Conservation (phyloP, 1,139 yeast species). For the Kodamaea sp. region DNA sequence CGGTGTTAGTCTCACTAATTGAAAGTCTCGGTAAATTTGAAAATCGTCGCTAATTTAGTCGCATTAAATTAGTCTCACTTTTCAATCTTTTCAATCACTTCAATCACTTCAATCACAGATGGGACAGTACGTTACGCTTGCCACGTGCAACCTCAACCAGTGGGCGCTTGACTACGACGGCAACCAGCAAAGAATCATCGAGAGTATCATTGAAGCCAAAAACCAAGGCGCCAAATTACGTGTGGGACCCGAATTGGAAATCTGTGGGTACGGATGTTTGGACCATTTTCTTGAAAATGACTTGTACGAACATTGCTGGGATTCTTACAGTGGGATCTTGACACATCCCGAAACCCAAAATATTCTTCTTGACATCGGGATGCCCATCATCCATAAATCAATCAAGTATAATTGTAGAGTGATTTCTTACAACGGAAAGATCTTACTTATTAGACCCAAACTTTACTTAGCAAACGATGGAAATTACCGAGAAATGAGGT, state of each 20-base stretch:
- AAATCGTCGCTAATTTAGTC: too few relatives aligned
- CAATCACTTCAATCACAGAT: slow-evolving; percentile 19
- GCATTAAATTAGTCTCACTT: too few relatives aligned
- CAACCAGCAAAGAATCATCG: slow-evolving; percentile 82
- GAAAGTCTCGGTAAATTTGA: too few relatives aligned
- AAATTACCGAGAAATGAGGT: slow-evolving; percentile 95
- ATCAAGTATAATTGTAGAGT: slow-evolving; percentile 90
- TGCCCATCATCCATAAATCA: slow-evolving; percentile 86
- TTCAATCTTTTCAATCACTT: not conserved
- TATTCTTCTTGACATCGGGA: slow-evolving; percentile 84
- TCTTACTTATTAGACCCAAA: slow-evolving; percentile 86
- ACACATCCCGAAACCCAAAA: slow-evolving; percentile 63
- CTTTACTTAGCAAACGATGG: slow-evolving; percentile 95
- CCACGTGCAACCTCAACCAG: slow-evolving; percentile 80
- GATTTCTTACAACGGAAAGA: slow-evolving; percentile 72
- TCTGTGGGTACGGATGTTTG: slow-evolving; percentile 92
- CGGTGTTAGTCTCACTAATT: too few relatives aligned
- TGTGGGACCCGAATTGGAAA: slow-evolving; percentile 95
- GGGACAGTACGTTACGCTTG: slow-evolving; percentile 57
- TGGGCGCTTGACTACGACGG: slow-evolving; percentile 99
- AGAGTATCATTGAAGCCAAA: slow-evolving; percentile 77
- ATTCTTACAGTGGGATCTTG: slow-evolving; percentile 78
- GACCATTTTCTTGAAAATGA: slow-evolving; percentile 95
- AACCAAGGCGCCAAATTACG: slow-evolving; percentile 71
- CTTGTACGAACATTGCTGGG: slow-evolving; percentile 89